Evolutionary conservation across 2,329 filamentous ascomycete species (phyloP), one percentile per base, ranked within the genome.

Genomic region (Claviceps fusiformis): DNA sequence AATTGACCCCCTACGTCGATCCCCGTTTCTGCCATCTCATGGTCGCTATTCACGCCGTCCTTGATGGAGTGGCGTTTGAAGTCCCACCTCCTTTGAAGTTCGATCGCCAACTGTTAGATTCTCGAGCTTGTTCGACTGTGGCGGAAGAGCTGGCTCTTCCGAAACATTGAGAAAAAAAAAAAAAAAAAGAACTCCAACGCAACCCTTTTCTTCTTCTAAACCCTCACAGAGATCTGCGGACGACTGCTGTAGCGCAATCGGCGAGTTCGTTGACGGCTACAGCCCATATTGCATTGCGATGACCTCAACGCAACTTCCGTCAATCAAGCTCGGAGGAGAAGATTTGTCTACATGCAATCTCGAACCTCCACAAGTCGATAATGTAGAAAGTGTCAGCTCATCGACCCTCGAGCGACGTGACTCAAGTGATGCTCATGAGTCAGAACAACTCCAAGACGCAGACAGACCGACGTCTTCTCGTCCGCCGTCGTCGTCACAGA

Each of bases 311-410:
- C 62, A 62, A 43, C 60, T 67, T 33, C 64, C 64, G 37, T 64
- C 66, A 43, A 60, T 68, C 46, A 63, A 63, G 52, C 65, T 64
- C 44, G 60, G 60, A 50, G 62, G 62, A 24, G 62, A 59, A 33
- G 63, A 62, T 41, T 59, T 67, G 10, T 65, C 65, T 56, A 64
- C 67, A 31, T 64, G 66, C 33, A 61, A 68, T 31, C 61, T 65
- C 13, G 64, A 65, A 43, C 60, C 62, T 37, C 54, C 59, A 7
- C 59, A 62, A 9, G 9, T 39, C 13, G 63, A 64, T 45, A 54
- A 55, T 13, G 27, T 35, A 54, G 46, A 50, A 15, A 35, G 37
- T 7, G 46, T 10, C 15, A 13, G 39, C 15, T 5, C 37, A 17
- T n/a, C 51, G 9, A 7, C 8, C 43, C 7, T 27, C 9, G 19